Percentiles rank a stretch among this genome's conserved stretches.
These are phyloP conservation scores for Abortiporus biennis DNA, from an alignment of 1,284 basidiomycete species.

Conservation along the genomic window DNA sequence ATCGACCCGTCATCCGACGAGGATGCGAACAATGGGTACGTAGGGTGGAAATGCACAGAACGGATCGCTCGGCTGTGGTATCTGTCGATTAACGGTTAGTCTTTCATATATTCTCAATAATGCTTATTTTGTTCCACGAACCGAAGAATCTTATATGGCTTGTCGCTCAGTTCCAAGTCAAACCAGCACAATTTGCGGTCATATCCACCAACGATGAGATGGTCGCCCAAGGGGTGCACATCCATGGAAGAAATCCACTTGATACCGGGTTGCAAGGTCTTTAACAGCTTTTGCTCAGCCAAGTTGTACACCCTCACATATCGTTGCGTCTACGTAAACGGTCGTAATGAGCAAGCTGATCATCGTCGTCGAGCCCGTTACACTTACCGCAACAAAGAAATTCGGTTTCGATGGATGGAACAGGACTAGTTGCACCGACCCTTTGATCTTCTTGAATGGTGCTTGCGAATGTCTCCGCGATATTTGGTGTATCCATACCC, in stretches of 20 bases:
- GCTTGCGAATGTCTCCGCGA: conserved; percentile 93
- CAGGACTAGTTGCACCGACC: conserved; percentile 82
- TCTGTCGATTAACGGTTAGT: conserved; percentile 32
- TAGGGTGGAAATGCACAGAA: conserved; percentile 88
- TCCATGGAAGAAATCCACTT: conserved; percentile 98
- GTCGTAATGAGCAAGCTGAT: too few relatives aligned
- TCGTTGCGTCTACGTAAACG: conserved; percentile 80
- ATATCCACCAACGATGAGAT: conserved; percentile 95
- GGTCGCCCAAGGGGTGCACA: conserved; percentile 92
- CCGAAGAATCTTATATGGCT: conserved; percentile 95
- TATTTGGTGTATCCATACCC: conserved; percentile 93
- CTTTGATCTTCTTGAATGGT: conserved; percentile 93
- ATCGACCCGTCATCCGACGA: conserved; percentile 96
- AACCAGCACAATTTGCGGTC: conserved; percentile 99
- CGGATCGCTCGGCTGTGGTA: conserved; percentile 94
- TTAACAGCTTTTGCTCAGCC: conserved; percentile 87
- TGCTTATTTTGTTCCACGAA: too few relatives aligned
- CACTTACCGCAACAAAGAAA: conserved; percentile 92
- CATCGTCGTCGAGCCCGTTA: too few relatives aligned
- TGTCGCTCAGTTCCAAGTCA: conserved; percentile 91
- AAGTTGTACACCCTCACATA: conserved; percentile 96
- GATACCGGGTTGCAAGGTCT: conserved; percentile 89
- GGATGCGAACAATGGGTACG: conserved; percentile 92
- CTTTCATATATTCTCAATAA: background rate
- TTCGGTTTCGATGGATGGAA: conserved; percentile 95